Evolutionary conservation across 345 rosid species (phyloP).

Genomic region (Alliaria petiolata): DNA sequence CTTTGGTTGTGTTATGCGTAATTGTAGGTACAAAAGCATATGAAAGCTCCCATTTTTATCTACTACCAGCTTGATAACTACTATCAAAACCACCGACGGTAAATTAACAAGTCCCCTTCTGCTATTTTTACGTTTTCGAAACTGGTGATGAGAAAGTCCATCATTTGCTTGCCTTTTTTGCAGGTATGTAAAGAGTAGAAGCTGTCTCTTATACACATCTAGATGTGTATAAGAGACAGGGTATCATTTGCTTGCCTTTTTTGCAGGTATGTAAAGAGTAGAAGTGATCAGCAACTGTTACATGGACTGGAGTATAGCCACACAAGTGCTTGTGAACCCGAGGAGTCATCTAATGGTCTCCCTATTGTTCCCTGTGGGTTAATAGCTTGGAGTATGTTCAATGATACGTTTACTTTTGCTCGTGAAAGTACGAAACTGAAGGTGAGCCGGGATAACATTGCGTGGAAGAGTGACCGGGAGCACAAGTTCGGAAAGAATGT

Average conservation of each 20-base stretch:
- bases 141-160: background rate
- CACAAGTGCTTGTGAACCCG: conserved; percentile 69
- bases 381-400: conserved; percentile 87
- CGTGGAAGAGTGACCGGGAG: conserved; percentile 81
- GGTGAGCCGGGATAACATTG: conserved; percentile 57
- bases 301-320: conserved; percentile 44
- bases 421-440: conserved; percentile 41
- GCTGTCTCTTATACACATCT: no score
- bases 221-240: no score
- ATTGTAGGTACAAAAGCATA: conserved; percentile 59
- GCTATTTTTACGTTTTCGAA: background rate
- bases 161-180: background rate
- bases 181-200: conserved; percentile 88
- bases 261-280: conserved; percentile 78
- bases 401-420: conserved; percentile 60
- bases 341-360: conserved; percentile 49
- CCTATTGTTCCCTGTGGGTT: conserved; percentile 82
- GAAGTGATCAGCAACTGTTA: conserved; percentile 72
- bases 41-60: conserved; percentile 82
- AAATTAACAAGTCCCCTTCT: background rate
- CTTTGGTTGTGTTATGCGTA: background rate
- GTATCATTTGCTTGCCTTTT: background rate
- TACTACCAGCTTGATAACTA: conserved; percentile 88
- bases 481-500: conserved; percentile 78
- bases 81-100: conserved; percentile 86